Evolutionary conservation across 2,329 filamentous ascomycete species (phyloP).

Genomic region (Xylaria sp.): DNA sequence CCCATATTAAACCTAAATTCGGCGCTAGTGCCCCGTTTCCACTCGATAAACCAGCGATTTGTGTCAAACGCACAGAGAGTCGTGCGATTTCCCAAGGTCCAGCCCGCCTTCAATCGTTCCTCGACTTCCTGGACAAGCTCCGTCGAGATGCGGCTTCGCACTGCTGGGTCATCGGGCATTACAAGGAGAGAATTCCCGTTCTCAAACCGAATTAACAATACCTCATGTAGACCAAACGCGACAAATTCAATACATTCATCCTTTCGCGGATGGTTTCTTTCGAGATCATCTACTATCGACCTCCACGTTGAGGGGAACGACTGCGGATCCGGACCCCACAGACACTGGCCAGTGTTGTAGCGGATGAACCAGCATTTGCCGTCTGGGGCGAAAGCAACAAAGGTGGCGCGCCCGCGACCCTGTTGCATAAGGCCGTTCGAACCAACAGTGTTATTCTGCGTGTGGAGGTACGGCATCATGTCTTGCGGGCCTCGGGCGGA

Average conservation of each 20-base stretch:
- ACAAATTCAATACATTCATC: slow-evolving; percentile 31
- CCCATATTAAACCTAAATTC: slow-evolving; percentile 30
- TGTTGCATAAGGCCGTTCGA: slow-evolving; percentile 2
- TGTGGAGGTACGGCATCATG: slow-evolving; percentile 20
- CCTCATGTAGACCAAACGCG: slow-evolving; percentile 24
- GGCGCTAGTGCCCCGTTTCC: slow-evolving; percentile 25
- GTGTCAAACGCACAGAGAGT: slow-evolving; percentile 24
- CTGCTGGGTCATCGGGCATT: slow-evolving; percentile 17
- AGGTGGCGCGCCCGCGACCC: slow-evolving; percentile 23
- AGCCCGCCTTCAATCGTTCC: slow-evolving; percentile 23
- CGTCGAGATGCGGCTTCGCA: slow-evolving; percentile 18
- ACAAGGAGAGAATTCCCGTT: slow-evolving; percentile 29
- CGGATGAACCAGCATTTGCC: slow-evolving; percentile 30
- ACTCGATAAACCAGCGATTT: slow-evolving; percentile 31
- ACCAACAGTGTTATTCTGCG: background rate
- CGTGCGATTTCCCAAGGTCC: slow-evolving; percentile 30
- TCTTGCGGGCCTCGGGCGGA: slow-evolving; percentile 22
- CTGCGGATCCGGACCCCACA: slow-evolving; percentile 7
- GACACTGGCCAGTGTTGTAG: slow-evolving; percentile 15
- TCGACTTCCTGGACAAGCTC: slow-evolving; percentile 22
- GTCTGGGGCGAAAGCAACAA: slow-evolving; percentile 25
- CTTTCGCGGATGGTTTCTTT: slow-evolving; percentile 25
- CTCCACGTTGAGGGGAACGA: slow-evolving; percentile 23
- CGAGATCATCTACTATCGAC: slow-evolving; percentile 18
- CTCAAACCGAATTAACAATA: slow-evolving; percentile 25